Base-by-base conservation (phyloP, 257 asterid species). In the Fraxinus pennsylvanica region DNA sequence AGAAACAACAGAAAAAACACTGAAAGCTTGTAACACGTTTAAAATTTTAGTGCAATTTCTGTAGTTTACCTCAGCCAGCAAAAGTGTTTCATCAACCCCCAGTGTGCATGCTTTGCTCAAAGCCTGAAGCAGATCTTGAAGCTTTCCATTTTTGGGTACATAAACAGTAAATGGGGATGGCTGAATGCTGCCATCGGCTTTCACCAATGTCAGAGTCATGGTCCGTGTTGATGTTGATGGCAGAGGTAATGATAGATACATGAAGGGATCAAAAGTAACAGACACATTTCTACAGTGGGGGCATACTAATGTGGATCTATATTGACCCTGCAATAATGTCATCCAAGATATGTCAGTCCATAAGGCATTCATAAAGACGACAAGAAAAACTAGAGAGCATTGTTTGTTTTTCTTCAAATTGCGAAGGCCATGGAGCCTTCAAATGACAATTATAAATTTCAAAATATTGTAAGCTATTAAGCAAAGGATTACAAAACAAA, bases 231-330 rank as follows among this genome's bases (percentile, higher is more conserved):
- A 87, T 75, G 97, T 89, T 45, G 97, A 89, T 76, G 97, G 99
- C 72, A 95, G 89, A 76, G 97, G 99, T 79, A 95, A 84, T 29
- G 99, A 95, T 36, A 95, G 86, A 82, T 95, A 95, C 99, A 95
- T 95, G 82, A 93, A 95, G 50, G 98, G 97, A 87, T 95, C 98
- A 83, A 93, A 95, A 17, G 96, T 95, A 67, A 93, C 82, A 65
- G 99, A 95, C 81, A 93, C 83, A 88, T 92, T 92, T 84, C 87
- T 87, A 87, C 99, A 95, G 81, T 84, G 76, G 61, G 98, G 99
- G 72, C 98, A 95, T 52, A 92, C 95, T 85, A 95, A 86, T 65
- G 91, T 93, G 76, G 99, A 95, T 78, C 96, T 87, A 82, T 87
- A 95, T 82, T 93, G 98, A 79, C 99, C 99, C 98, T 95, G 93